Evolutionary conservation across 208 protist species (phyloP), one percentile per base, ranked within the genome.

Genomic region (Trypanosoma boissoni): DNA sequence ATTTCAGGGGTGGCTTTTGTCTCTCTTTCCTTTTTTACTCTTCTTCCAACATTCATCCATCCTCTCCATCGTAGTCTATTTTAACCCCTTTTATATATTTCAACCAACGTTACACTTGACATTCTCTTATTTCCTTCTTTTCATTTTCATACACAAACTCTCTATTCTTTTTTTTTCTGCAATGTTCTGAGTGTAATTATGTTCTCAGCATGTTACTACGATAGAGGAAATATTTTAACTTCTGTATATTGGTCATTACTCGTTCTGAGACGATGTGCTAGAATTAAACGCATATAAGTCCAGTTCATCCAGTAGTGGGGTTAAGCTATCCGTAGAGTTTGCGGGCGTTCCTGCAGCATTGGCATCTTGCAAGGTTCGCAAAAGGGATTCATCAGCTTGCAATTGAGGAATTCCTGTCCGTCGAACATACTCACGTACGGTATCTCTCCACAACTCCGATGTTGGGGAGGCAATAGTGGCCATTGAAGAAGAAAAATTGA

Each of bases 401-500:
- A 91, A 53, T 58, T 91, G 80, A 16, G 80, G 72, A 36, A 88
- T 91, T 32, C 81, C 81, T 23, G 86, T 80, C 53, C 91, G 81
- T 1, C 81, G 76, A 48, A 94, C 86, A 61, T 89, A 91, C 37
- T 94, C 83, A 9, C 86, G 72, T 18, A 94, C 83, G n/a, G 80
- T 82, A 32, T 81, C 81, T 21, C 81, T 59, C 84, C 84, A 91
- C 54, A 81, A 53, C 44, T 91, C 84, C 2, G 84, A 76, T 4
- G 72, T 91, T 31, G 84, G 84, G 0, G 84, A 91, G 23, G 64
- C 45, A 46, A 86, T 51, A 4, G 53, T 37, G 21, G 58, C 56
- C 24, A 72, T 49, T 10, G 80, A 68, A 24, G 72, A 74, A 21
- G 73, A 45, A 54, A 78, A 44, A 3, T 68, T 51, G 41, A 81